Evolutionary conservation across 768 basidiomycete genomes (phyloP), one percentile per base, ranked within the genome.

Genomic region (Naganishia kalamii): DNA sequence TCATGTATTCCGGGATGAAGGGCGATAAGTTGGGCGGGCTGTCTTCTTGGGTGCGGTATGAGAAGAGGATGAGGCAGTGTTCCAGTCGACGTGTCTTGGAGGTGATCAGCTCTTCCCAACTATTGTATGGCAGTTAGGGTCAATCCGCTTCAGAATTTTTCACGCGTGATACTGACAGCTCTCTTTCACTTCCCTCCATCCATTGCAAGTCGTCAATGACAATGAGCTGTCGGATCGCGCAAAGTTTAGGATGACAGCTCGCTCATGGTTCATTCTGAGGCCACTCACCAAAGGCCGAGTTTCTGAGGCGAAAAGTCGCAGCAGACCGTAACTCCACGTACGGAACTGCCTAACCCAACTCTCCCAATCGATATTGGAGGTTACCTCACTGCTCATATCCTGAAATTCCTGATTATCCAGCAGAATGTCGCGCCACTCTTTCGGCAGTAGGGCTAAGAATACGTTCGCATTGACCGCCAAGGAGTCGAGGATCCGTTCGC

Each of bases 131-230:
- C 27, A 46, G 60, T 25, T 11, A 3, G 19, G 7, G 19, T 1
- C 21, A 41, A 32, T 19, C 50, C 13, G 10, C 6, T 49, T 10
- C n/a, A 41, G n/a, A 3, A 11, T 0, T 5, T 5, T 29, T 1
- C 19, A 2, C 13, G 46, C 1, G 40, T 21, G 4, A 46, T 17
- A 46, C 50, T 35, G n/a, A 54, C 63, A 64, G 40, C 15, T 59
- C 54, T 47, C 21, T 35, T 30, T 65, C 64, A 40, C 54, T 59
- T n/a, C n/a, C 35, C 25, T 69, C 54, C 51, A 72, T 44, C 74
- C 74, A 75, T 47, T 75, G 74, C 0, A 69, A 43, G 40, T 75
- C 74, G 57, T 73, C 72, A 12, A 75, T 61, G 48, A 71, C 21
- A 3, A 73, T 30, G 27, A 75, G 44, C 62, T 63, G 19, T 30